Percentiles rank a stretch among this genome's conserved stretches.
These are phyloP conservation scores for Phaffia australis DNA, from an alignment of 768 basidiomycete genomes.

Conservation along the genomic window DNA sequence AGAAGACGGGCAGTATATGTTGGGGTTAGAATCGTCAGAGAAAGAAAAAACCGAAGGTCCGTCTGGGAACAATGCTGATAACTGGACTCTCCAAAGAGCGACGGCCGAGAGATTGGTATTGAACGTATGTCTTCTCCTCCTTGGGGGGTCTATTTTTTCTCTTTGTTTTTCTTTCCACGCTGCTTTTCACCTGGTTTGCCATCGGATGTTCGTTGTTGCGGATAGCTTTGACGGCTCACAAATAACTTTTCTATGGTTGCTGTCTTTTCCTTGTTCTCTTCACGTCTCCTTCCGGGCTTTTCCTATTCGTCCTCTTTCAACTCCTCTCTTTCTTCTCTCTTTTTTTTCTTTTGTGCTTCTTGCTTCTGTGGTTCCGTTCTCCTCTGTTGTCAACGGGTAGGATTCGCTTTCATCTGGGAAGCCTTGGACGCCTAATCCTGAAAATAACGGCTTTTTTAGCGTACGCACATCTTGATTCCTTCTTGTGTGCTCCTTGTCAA, in stretches of 20 bases:
- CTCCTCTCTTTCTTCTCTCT: neutral
- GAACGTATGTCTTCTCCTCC: neutral
- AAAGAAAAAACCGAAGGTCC: too few relatives aligned
- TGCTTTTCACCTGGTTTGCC: too few relatives aligned
- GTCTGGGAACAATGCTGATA: neutral
- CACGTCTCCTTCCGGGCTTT: neutral
- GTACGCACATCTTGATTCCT: too few relatives aligned
- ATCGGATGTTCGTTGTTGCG: too few relatives aligned
- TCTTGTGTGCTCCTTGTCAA: too few relatives aligned
- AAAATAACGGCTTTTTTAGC: neutral
- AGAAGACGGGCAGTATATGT: too few relatives aligned
- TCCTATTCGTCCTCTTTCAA: neutral
- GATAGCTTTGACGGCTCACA: neutral
- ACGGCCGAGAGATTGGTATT: neutral
- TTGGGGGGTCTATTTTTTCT: neutral
- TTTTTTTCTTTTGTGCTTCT: neutral
- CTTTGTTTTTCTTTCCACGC: too few relatives aligned
- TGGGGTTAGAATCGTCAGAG: too few relatives aligned
- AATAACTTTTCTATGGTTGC: neutral
- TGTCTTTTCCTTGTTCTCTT: neutral
- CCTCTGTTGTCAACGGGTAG: neutral
- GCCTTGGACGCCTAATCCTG: neutral
- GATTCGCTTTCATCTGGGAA: neutral
- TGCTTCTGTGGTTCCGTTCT: neutral
- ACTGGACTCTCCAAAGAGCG: neutral